These are phyloP conservation scores for Aspergillus aculeatus DNA, from an alignment of 2,329 filamentous ascomycete genomes.

Conservation along the genomic window DNA sequence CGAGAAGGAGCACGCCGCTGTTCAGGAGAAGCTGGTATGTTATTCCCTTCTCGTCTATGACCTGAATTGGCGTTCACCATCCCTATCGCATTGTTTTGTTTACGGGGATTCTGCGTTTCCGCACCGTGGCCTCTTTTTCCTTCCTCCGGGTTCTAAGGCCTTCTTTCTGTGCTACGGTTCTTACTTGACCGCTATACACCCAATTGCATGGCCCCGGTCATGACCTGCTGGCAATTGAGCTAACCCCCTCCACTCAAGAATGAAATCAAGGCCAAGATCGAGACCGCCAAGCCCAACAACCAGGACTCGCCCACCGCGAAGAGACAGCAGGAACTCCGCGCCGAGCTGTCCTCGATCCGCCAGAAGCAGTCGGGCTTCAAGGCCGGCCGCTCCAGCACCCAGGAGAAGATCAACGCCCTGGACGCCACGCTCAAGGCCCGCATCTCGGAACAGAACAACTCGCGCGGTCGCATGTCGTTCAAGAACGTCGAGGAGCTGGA, in stretches of 20 bases:
- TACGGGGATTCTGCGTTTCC: background rate
- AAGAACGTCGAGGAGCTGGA: slow-evolving; percentile 88
- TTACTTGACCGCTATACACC: background rate
- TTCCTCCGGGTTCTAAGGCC: background rate
- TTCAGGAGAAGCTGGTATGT: slow-evolving; percentile 66
- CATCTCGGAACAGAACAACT: slow-evolving; percentile 81
- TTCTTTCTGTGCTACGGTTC: background rate
- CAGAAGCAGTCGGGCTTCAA: slow-evolving; percentile 87
- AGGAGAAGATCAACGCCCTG: slow-evolving; percentile 88
- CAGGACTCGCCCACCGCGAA: slow-evolving; percentile 77
- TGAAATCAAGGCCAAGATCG: slow-evolving; percentile 82
- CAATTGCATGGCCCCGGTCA: background rate
- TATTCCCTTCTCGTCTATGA: background rate
- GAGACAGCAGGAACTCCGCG: slow-evolving; percentile 80
- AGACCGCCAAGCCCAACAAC: slow-evolving; percentile 76
- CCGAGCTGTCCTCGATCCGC: slow-evolving; percentile 79
- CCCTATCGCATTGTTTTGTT: slow-evolving; percentile 8
- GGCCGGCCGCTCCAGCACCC: slow-evolving; percentile 70
- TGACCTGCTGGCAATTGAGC: slow-evolving; percentile 12
- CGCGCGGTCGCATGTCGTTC: slow-evolving; percentile 76
- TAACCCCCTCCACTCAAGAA: slow-evolving; percentile 61
- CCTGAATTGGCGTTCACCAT: slow-evolving; percentile 5
- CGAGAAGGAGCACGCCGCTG: slow-evolving; percentile 80
- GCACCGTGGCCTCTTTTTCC: slow-evolving; percentile 5
- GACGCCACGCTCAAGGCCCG: slow-evolving; percentile 85